Percentiles rank a stretch among this genome's conserved stretches.
Conservation (phyloP, 257 asterid species). For the Forsythia suspensa region DNA sequence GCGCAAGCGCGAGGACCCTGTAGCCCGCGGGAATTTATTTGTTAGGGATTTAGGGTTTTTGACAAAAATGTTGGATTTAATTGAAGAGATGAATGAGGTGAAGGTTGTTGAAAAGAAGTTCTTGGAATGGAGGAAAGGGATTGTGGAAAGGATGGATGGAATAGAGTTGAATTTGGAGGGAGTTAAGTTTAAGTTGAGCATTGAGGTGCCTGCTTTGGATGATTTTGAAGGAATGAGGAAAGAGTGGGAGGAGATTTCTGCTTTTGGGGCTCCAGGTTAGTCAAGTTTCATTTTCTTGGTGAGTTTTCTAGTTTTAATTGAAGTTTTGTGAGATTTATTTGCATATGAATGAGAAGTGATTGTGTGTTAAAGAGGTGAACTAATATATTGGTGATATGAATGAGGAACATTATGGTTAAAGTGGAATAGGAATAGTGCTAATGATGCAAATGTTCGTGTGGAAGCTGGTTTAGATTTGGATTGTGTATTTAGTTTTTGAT, state of each 20-base stretch:
- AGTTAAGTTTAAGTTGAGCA: constrained; percentile 60
- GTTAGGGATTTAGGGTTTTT: constrained; percentile 77
- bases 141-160: constrained; percentile 73
- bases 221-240: constrained; percentile 73
- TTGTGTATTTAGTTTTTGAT: no score
- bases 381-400: not conserved
- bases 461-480: not conserved
- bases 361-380: not conserved
- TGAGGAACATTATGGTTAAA: not conserved
- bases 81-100: constrained; percentile 27
- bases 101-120: constrained; percentile 56
- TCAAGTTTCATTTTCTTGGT: constrained; percentile 2
- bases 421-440: not conserved
- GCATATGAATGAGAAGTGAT: not conserved
- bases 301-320: not conserved
- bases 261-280: constrained; percentile 77
- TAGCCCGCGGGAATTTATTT: constrained; percentile 69
- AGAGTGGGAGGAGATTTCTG: constrained; percentile 84
- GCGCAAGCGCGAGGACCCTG: constrained; percentile 94
- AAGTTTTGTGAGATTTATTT: not conserved
- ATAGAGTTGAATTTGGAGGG: constrained; percentile 92
- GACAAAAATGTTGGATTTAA: constrained; percentile 28
- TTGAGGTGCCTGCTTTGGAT: constrained; percentile 58
- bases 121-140: constrained; percentile 66
- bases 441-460: no score